phyloP scores from a whole-genome alignment of 1,284 basidiomycete species.

The Apiotrichum montevideense region DNA sequence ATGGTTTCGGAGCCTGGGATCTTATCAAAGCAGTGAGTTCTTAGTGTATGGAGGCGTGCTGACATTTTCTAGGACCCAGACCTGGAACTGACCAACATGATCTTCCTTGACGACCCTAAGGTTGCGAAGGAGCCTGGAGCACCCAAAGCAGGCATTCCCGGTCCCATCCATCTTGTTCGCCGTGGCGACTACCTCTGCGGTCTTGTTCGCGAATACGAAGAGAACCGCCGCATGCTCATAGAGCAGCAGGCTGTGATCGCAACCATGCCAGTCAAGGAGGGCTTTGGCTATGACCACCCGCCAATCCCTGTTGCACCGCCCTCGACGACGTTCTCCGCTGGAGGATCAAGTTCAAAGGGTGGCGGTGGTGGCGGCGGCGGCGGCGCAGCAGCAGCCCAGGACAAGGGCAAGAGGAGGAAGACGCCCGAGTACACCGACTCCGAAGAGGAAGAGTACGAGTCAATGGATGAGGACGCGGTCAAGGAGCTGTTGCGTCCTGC shows the following conservation, averaged over 20 bases:
- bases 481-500: slow-evolving; percentile 96
- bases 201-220: slow-evolving; percentile 83
- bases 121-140: slow-evolving; percentile 42
- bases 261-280: slow-evolving; percentile 40
- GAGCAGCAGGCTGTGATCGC: slow-evolving; percentile 53
- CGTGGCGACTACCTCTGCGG: slow-evolving; percentile 86
- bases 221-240: slow-evolving; percentile 69
- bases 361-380: not conserved
- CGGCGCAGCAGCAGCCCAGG: slow-evolving; percentile 33
- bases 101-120: slow-evolving; percentile 97
- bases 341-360: no score
- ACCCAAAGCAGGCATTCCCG: slow-evolving; percentile 60
- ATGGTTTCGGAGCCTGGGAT: slow-evolving; percentile 98
- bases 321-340: not conserved
- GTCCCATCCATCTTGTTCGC: slow-evolving; percentile 93
- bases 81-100: slow-evolving; percentile 83
- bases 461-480: slow-evolving; percentile 91
- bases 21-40: slow-evolving; percentile 54
- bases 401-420: slow-evolving; percentile 73
- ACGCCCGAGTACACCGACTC: slow-evolving; percentile 90
- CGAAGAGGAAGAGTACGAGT: slow-evolving; percentile 73
- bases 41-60: not conserved
- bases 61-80: slow-evolving; percentile 70
- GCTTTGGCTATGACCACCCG: slow-evolving; percentile 41
- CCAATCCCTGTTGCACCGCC: slow-evolving; percentile 15